Evolutionary conservation across 148 eudicot genomes (phyloP), one percentile per base, ranked within the genome.

Genomic region (Cornus florida): DNA sequence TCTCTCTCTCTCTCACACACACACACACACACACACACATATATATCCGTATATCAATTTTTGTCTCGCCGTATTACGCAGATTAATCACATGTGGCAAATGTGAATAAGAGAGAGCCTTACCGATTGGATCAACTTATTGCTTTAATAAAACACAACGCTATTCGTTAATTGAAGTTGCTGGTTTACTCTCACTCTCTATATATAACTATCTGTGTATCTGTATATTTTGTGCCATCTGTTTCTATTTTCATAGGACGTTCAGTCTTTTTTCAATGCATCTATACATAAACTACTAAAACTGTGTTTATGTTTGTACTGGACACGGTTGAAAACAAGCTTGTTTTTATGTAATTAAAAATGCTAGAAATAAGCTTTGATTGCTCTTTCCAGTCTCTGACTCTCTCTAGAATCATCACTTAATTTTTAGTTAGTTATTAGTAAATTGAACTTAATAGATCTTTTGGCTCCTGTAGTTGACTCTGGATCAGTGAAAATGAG

Each of bases 401-500:
- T 23, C 41, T 50, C 4, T 7, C 23, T 43, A 14, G 20, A 20
- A 6, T 62, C 6, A 17, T 62, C 10, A 6, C 66, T 17, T 62
- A 4, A 4, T 14, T 14, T 20, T 62, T 20, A 62, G 23, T 62
- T 20, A n/a, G 23, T 62, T n/a, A 50, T 69, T 24, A 67, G 23
- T 70, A 28, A 75, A 65, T 82, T 71, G 72, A 69, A 41, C 56
- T 74, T 53, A 74, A 75, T 77, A 81, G 80, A 82, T 77, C 68
- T 65, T 82, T 67, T 79, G 75, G 74, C 8, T 79, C 80, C 71
- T 64, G 72, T 71, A 79, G 73, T 71, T 80, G 79, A 73, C 64
- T 17, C 79, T 72, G 56, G 73, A 39, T 72, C 77, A 75, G 87
- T 67, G 65, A 70, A 82, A 83, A 89, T 93, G 99, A 86, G 81